Evolutionary conservation across 257 asterid species (phyloP).

Genomic region (Misopates orontium): DNA sequence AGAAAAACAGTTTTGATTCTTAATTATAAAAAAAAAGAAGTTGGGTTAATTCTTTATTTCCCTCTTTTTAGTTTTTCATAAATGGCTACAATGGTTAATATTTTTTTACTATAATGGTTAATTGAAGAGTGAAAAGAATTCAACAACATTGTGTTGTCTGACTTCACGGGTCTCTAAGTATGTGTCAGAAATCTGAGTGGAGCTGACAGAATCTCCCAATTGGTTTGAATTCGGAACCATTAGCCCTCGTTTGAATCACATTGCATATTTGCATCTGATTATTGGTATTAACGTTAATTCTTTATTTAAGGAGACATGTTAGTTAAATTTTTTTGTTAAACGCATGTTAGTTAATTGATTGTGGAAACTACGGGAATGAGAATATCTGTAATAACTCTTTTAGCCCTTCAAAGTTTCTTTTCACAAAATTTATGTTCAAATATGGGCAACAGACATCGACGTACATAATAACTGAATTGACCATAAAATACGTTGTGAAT

Average conservation of each 20-base stretch:
- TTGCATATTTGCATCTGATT: no score
- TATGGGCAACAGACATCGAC: no score
- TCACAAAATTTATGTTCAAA: no score
- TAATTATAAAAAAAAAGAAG: neutral
- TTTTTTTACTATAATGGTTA: no score
- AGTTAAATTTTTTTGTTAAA: no score
- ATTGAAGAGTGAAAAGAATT: neutral
- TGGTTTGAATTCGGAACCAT: neutral
- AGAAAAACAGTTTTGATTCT: neutral
- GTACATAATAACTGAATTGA: no score
- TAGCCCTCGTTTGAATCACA: neutral
- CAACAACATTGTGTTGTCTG: neutral
- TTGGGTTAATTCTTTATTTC: neutral
- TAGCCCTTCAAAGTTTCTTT: no score
- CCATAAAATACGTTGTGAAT: no score
- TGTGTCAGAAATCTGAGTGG: constrained; percentile 2
- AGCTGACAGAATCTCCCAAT: constrained; percentile 10
- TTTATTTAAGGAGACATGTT: no score
- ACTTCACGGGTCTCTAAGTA: constrained; percentile 2
- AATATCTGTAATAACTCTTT: neutral
- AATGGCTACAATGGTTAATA: neutral
- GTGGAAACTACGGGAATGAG: neutral
- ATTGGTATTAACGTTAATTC: no score
- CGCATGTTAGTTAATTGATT: no score
- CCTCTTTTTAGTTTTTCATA: neutral